Conservation (phyloP, 2,329 filamentous ascomycete genomes). For the Ophiostoma sp. region DNA sequence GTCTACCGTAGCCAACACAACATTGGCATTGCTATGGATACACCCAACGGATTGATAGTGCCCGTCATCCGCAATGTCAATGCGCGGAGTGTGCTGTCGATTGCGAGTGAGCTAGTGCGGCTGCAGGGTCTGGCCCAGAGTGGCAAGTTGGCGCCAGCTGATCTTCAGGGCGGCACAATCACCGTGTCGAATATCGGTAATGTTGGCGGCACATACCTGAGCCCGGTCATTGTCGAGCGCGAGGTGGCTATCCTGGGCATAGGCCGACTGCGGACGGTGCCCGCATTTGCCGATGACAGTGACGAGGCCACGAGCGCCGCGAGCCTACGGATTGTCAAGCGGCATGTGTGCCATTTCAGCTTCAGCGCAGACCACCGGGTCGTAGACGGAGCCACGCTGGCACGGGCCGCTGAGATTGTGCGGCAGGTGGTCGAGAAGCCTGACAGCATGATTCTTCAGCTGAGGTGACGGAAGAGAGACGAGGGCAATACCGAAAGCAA, state of each 20-base stretch:
- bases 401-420: slow-evolving; percentile 78
- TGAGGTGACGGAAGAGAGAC: slow-evolving; percentile 48
- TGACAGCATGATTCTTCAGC: slow-evolving; percentile 76
- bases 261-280: slow-evolving; percentile 72
- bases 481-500: not conserved
- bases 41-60: slow-evolving; percentile 78
- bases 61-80: slow-evolving; percentile 86
- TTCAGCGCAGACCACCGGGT: slow-evolving; percentile 96
- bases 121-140: slow-evolving; percentile 66
- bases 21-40: slow-evolving; percentile 94
- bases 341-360: slow-evolving; percentile 82
- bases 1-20: slow-evolving; percentile 82
- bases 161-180: slow-evolving; percentile 83
- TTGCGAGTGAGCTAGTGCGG: slow-evolving; percentile 69
- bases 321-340: slow-evolving; percentile 63
- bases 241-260: slow-evolving; percentile 91
- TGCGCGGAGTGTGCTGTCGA: slow-evolving; percentile 66
- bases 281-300: slow-evolving; percentile 62
- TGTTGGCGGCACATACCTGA: slow-evolving; percentile 86
- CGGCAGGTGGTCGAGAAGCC: slow-evolving; percentile 74
- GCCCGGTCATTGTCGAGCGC: slow-evolving; percentile 81
- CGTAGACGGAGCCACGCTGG: slow-evolving; percentile 91
- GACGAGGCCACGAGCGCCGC: slow-evolving; percentile 51
- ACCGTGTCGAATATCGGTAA: slow-evolving; percentile 96
- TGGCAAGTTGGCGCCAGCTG: slow-evolving; percentile 68